Conservation (phyloP, 257 asterid genomes). For the Solanum virginianum region DNA sequence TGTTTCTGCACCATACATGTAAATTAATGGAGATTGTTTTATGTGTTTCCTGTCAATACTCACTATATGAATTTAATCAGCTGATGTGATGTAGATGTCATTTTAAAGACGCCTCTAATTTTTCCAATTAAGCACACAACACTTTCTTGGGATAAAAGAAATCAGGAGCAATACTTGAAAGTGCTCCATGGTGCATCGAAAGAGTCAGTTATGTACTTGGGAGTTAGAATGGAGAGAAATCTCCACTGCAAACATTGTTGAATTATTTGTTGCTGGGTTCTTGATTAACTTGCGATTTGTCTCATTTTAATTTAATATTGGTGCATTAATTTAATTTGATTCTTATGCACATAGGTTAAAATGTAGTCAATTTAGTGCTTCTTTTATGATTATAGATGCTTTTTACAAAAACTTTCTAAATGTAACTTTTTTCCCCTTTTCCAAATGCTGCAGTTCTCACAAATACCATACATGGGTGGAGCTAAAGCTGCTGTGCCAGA, state of each 20-base stretch:
- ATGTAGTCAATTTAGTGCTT: not conserved
- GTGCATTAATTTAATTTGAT: not conserved
- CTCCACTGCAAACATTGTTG: not conserved
- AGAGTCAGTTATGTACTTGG: not conserved
- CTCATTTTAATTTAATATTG: not conserved
- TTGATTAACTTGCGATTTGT: not conserved
- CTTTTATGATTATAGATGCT: not conserved
- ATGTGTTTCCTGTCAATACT: not conserved
- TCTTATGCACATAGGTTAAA: not conserved
- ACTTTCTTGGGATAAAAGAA: not conserved
- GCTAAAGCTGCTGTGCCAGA: slow-evolving; percentile 58
- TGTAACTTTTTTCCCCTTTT: not conserved
- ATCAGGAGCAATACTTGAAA: not conserved
- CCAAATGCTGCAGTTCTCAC: slow-evolving; percentile 53
- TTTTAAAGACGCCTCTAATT: not conserved
- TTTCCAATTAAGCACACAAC: not conserved
- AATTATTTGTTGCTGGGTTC: not conserved
- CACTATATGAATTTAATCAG: not conserved
- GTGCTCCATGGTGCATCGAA: not conserved
- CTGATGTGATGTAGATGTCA: not conserved
- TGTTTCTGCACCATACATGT: not conserved
- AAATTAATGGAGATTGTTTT: not conserved
- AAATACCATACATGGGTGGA: slow-evolving; percentile 57
- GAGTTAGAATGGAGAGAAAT: not conserved
- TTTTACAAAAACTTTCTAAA: not conserved